Evolutionary conservation across 2,329 filamentous ascomycete species (phyloP).

Genomic region (Alternaria novae-zelandiae): DNA sequence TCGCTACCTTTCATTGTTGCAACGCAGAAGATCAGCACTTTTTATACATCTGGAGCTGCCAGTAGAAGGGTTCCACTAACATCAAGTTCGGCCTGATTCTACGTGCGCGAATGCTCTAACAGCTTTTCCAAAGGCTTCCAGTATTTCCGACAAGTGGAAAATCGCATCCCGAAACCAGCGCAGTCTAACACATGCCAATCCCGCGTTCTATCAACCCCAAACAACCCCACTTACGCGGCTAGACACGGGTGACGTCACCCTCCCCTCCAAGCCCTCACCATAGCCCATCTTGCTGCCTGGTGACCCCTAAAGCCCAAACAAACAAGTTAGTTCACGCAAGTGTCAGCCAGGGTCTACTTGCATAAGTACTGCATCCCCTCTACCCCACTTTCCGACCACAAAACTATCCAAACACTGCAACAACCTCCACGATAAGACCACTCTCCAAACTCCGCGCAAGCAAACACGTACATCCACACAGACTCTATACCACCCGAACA

Average conservation of each 20-base stretch:
- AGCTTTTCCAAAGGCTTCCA: neutral
- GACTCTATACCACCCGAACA: neutral
- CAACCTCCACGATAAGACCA: neutral
- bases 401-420: neutral
- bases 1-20: neutral
- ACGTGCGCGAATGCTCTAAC: neutral
- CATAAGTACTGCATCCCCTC: conserved; percentile 17
- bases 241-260: conserved; percentile 32
- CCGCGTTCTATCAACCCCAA: neutral
- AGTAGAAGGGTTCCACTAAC: neutral
- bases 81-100: neutral
- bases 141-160: neutral
- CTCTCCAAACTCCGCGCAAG: neutral
- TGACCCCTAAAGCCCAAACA: conserved; percentile 12
- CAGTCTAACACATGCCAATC: neutral
- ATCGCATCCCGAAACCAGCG: neutral
- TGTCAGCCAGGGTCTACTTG: conserved; percentile 11
- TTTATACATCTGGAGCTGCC: neutral
- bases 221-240: conserved; percentile 15
- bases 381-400: neutral
- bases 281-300: conserved; percentile 22
- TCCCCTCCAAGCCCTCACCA: conserved; percentile 4
- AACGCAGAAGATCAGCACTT: neutral
- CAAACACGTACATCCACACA: neutral
- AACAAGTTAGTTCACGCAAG: conserved; percentile 21